Conservation (phyloP, 2,329 filamentous ascomycete species). For the Alternaria arbusti region DNA sequence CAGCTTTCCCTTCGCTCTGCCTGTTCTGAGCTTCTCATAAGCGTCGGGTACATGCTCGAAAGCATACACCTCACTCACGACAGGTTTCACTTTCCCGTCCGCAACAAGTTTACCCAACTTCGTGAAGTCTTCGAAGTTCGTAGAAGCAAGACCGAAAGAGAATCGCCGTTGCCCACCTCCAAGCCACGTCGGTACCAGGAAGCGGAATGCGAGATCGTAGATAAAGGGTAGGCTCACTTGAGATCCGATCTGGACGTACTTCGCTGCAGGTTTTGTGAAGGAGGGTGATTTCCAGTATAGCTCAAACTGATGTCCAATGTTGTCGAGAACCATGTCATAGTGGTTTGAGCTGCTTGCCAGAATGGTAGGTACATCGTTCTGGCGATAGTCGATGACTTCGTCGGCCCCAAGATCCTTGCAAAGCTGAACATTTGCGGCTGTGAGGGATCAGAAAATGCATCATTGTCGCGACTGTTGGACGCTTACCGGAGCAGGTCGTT, state of each 20-base stretch:
- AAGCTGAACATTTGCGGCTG: conserved; percentile 59
- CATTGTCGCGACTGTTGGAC: background rate
- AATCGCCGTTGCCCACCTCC: conserved; percentile 57
- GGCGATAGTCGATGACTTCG: conserved; percentile 65
- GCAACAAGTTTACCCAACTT: conserved; percentile 60
- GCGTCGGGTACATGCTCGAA: conserved; percentile 63
- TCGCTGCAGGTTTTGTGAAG: conserved; percentile 20
- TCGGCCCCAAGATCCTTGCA: conserved; percentile 66
- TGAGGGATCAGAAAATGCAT: conserved; percentile 8
- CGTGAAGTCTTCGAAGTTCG: conserved; percentile 27
- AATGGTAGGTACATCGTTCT: conserved; percentile 52
- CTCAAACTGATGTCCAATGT: conserved; percentile 52
- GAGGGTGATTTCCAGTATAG: conserved; percentile 27
- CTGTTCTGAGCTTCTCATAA: conserved; percentile 62
- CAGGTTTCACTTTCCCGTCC: conserved; percentile 62
- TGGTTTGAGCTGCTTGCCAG: conserved; percentile 55
- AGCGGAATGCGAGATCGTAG: conserved; percentile 22
- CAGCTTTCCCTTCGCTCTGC: conserved; percentile 64
- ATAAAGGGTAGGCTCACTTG: conserved; percentile 22
- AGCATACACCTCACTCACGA: conserved; percentile 61
- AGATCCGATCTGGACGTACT: conserved; percentile 30
- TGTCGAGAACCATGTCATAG: conserved; percentile 64
- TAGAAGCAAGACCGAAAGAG: conserved; percentile 39
- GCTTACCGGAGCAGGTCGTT: conserved; percentile 59
- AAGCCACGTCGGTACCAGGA: conserved; percentile 44